A percentile compares a stretch with the other conserved stretches of the same genome.
These are phyloP conservation scores for Chlamydomonas eustigma DNA, from an alignment of 139 green algal genomes.

Conservation along the genomic window DNA sequence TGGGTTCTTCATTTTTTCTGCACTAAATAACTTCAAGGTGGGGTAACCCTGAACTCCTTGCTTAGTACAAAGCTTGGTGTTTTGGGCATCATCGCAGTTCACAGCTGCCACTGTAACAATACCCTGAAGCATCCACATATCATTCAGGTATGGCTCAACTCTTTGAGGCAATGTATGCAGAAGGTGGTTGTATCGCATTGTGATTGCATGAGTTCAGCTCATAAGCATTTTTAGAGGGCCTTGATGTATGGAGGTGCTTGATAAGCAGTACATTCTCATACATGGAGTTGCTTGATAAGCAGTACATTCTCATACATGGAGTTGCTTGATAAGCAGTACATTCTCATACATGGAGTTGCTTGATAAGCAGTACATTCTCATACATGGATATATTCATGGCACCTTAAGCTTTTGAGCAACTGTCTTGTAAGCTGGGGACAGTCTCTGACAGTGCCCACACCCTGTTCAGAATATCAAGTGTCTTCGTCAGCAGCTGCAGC, in stretches of 20 bases:
- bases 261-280: background rate
- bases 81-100: constrained; percentile 32
- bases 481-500: background rate
- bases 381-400: background rate
- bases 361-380: background rate
- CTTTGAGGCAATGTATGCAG: background rate
- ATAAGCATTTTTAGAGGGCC: too few species aligned
- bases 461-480: background rate
- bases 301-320: background rate
- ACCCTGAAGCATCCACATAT: constrained; percentile 12
- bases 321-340: background rate
- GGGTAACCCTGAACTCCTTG: constrained; percentile 37
- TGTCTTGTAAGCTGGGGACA: constrained; percentile 30
- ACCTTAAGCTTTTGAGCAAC: constrained; percentile 39
- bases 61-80: constrained; percentile 28
- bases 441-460: constrained; percentile 39
- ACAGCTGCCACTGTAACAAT: constrained; percentile 34
- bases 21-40: constrained; percentile 38
- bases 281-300: background rate
- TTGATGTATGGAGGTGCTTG: too few species aligned
- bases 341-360: background rate
- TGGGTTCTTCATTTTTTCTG: constrained; percentile 18
- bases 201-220: too few species aligned
- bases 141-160: background rate
- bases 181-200: too few species aligned